Evolutionary conservation across 345 rosid species (phyloP), one percentile per base, ranked within the genome.

Genomic region (Citrus mangshanensis): DNA sequence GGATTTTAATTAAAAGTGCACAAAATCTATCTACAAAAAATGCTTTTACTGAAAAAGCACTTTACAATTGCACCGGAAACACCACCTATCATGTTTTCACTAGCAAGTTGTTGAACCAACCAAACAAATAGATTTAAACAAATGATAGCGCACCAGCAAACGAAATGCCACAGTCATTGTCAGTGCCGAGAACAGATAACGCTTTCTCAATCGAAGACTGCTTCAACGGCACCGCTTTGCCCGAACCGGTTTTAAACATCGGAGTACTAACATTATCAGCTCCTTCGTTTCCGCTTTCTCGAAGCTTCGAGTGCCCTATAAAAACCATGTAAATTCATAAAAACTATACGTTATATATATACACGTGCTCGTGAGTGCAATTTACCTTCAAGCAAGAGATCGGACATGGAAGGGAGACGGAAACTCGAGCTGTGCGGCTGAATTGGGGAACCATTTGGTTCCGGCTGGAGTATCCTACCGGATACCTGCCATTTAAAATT

Each of bases 181-280:
- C 79, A 10, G 74, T 81, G 0, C 86, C 84, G 16, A 91, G 89
- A 85, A 95, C 83, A 68, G 91, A 80, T 56, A 83, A 46, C 19
- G 98, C 97, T 79, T 84, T 90, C 21, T 85, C 87, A 30, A 89
- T 82, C 13, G 95, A 95, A 83, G 95, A 89, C 66, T 85, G 89
- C 73, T 90, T 90, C 73, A 90, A 28, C 6, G 81, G 82, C 82
- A 89, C 92, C 40, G 90, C 79, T 68, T 88, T 89, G 62, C 97
- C 97, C 63, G 68, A 87, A 77, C 92, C 98, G 5, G 90, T 91
- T 22, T 82, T 88, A 79, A 92, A 93, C 82, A 86, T 80, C 35
- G 97, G 90, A 72, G 77, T 71, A 46, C 74, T 54, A 18, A 54
- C 22, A 54, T 54, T 66, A 64, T 25, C 91, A 10, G 32, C 60